Evolutionary conservation across 2,329 filamentous ascomycete species (phyloP).

Genomic region (Apiospora rasikravindrae): DNA sequence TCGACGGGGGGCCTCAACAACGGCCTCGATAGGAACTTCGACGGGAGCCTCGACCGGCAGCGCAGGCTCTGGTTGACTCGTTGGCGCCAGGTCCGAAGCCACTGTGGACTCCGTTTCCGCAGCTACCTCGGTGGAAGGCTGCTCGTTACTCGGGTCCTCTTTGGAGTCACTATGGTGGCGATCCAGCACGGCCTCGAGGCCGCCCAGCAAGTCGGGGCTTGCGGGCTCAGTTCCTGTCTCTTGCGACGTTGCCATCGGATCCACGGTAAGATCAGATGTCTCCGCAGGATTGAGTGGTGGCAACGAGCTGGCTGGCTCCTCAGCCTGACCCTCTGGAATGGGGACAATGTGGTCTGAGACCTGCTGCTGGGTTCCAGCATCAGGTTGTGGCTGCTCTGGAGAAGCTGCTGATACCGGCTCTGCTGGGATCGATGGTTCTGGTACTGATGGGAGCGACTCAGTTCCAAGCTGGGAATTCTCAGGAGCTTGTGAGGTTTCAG

Average conservation of each 20-base stretch:
- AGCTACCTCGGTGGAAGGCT: background rate
- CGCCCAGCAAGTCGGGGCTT: conserved; percentile 51
- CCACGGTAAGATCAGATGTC: conserved; percentile 28
- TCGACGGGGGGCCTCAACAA: background rate
- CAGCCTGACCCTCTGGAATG: background rate
- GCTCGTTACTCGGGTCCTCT: conserved; percentile 20
- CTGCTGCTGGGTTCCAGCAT: background rate
- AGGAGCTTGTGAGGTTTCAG: background rate
- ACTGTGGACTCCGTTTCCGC: background rate
- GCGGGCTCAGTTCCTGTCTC: conserved; percentile 36
- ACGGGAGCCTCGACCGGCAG: background rate
- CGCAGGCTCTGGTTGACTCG: background rate
- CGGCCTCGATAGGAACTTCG: background rate
- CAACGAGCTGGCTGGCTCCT: background rate
- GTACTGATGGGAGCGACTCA: background rate
- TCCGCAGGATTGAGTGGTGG: conserved; percentile 22
- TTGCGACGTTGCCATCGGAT: conserved; percentile 20
- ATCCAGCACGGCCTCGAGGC: conserved; percentile 51
- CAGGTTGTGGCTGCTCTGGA: background rate
- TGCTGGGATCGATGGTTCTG: background rate
- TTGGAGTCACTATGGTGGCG: conserved; percentile 39
- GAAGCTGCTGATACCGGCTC: background rate
- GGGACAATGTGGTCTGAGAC: background rate
- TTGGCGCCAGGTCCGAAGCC: background rate
- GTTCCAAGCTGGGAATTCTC: background rate